Base-by-base conservation (phyloP, 768 basidiomycete species). In the Amanita fuliginea region DNA sequence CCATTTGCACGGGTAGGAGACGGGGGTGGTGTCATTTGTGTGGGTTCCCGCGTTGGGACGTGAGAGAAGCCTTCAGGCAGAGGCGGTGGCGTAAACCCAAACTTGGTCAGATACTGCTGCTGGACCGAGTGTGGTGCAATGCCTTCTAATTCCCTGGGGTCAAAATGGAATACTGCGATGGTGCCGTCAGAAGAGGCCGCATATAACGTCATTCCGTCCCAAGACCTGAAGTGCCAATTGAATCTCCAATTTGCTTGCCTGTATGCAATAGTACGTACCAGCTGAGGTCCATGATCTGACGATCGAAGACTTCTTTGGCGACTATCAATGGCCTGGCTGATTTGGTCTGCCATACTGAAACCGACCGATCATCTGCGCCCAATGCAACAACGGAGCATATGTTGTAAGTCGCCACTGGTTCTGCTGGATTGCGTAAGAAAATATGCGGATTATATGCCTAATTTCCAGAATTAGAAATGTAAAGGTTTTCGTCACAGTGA, bases 291-390 rank as follows among this genome's bases (percentile, higher is more conserved):
- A 97, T 83, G 42, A 97, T 89, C 56, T 94, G 89, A 51, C 94
- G 70, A 47, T 94, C 93, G 54, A 98, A 97, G 0, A 94, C 86
- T 54, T 98, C 92, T 59, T 89, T 85, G 0, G 93, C 82, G 2
- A 98, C 95, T 42, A 96, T 87, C 14, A 97, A 68, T 1, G 96
- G 96, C 32, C 89, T 77, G 2, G 87, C 88, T 0, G 83, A 80
- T 55, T 93, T 92, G 3, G 95, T 98, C 63, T 94, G 83, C 96
- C 96, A 99, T 6, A 99, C 80, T 3, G 93, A 96, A 24, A 99
- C 81, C 5, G 88, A 90, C 52, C 90, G 77, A 61, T 96, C 92
- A 57, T 95, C 92, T 0, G 92, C 91, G 30, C 94, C 93, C 11
- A 99, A 76, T 1, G 96, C 96, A 14, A 92, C 86, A 9, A 95